Percentiles rank a stretch among this genome's conserved stretches.
Evolutionary conservation across 169 alveolate species (phyloP).

Genomic region (Plasmodium ovale): DNA sequence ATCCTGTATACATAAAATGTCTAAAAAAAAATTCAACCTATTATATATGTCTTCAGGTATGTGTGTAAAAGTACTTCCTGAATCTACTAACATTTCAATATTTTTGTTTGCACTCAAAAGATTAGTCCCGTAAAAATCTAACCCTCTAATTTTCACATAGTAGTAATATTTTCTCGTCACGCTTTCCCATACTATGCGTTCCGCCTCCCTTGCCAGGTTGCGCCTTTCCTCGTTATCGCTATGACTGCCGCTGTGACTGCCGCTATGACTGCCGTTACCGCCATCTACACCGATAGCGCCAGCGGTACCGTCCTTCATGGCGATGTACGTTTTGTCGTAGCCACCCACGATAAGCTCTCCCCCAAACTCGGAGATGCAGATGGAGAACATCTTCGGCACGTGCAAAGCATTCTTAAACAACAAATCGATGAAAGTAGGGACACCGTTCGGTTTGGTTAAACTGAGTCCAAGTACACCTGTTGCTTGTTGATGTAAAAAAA

Average conservation of each 20-base stretch:
- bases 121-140: constrained; percentile 31
- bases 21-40: constrained; percentile 28
- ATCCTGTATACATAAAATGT: constrained; percentile 51
- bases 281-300: not conserved
- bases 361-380: constrained; percentile 82
- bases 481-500: constrained; percentile 81
- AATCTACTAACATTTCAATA: constrained; percentile 43
- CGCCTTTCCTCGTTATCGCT: not conserved
- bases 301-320: not conserved
- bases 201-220: not conserved
- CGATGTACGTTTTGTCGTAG: constrained; percentile 26
- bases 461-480: constrained; percentile 85
- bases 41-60: constrained; percentile 54
- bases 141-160: constrained; percentile 30
- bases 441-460: constrained; percentile 59
- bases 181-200: constrained; percentile 31
- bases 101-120: not conserved
- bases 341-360: constrained; percentile 83
- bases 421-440: constrained; percentile 66
- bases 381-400: constrained; percentile 42
- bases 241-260: too few species aligned
- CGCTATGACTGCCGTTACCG: too few species aligned
- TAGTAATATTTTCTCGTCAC: constrained; percentile 56
- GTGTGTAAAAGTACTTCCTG: constrained; percentile 74
- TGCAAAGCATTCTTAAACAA: constrained; percentile 22